These are phyloP conservation scores for Fusarium robinianum DNA, from an alignment of 2,329 filamentous ascomycete genomes.

Conservation along the genomic window DNA sequence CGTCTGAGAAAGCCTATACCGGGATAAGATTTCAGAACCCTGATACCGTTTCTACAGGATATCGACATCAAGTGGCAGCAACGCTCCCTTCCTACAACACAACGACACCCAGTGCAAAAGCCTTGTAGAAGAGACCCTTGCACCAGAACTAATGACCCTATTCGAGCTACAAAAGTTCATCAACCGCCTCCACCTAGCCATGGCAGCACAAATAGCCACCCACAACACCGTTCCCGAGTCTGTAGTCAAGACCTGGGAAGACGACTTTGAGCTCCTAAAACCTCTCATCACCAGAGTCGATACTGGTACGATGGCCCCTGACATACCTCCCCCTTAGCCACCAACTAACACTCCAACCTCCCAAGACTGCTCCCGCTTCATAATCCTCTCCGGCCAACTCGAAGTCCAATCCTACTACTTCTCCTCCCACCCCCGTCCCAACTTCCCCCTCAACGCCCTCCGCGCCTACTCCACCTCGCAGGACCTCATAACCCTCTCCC, in stretches of 20 bases:
- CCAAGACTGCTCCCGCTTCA: constrained; percentile 56
- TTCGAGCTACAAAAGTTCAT: constrained; percentile 57
- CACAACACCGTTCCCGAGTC: constrained; percentile 52
- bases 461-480: constrained; percentile 55
- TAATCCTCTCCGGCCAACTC: constrained; percentile 53
- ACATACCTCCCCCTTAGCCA: not conserved
- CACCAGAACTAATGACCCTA: constrained; percentile 48
- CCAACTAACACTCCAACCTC: not conserved
- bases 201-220: constrained; percentile 53
- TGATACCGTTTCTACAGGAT: constrained; percentile 22
- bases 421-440: constrained; percentile 46
- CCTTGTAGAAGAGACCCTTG: constrained; percentile 46
- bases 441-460: constrained; percentile 50
- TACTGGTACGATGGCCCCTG: constrained; percentile 45
- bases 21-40: not conserved
- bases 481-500: constrained; percentile 48
- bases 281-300: constrained; percentile 51
- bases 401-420: constrained; percentile 61
- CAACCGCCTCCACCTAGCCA: constrained; percentile 54
- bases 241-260: constrained; percentile 54
- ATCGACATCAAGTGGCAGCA: constrained; percentile 51
- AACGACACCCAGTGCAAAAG: constrained; percentile 51
- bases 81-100: constrained; percentile 56
- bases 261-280: constrained; percentile 56
- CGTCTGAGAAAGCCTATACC: not conserved